Percentiles rank a stretch among this genome's conserved stretches.
Conservation (phyloP, 2,329 filamentous ascomycete genomes). For the Hypoxylon sp. region DNA sequence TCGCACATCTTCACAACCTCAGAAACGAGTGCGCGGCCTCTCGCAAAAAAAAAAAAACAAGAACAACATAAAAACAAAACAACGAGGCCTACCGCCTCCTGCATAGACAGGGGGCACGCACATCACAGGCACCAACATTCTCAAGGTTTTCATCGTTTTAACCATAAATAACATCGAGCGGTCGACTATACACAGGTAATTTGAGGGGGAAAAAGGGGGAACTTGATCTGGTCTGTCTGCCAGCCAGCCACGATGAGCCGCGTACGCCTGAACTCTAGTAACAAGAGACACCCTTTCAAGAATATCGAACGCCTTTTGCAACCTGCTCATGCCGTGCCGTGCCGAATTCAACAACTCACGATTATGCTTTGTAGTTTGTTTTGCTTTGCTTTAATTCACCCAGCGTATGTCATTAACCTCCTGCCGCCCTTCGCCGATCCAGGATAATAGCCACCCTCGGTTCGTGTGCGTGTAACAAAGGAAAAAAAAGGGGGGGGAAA, state of each 20-base stretch:
- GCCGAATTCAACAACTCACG: slow-evolving; percentile 21
- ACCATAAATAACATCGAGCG: not conserved
- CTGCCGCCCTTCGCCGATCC: slow-evolving; percentile 1
- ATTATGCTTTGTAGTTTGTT: slow-evolving; percentile 1
- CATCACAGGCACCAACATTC: not conserved
- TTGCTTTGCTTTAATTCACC: not conserved
- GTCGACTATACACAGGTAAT: slow-evolving; percentile 25
- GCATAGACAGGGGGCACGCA: not conserved
- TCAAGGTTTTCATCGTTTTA: not conserved
- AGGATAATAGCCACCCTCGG: not conserved
- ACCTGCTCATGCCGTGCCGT: slow-evolving; percentile 21
- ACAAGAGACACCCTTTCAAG: slow-evolving; percentile 1
- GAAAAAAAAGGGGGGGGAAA: not conserved
- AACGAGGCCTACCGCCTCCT: not conserved
- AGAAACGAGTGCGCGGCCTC: not conserved
- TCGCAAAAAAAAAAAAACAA: not conserved
- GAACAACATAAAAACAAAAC: not conserved
- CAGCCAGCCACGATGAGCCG: slow-evolving; percentile 14
- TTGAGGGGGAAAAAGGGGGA: not conserved
- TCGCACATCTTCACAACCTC: not conserved
- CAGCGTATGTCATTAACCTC: slow-evolving; percentile 1
- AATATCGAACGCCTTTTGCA: slow-evolving; percentile 32
- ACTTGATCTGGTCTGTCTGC: not conserved
- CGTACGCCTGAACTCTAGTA: slow-evolving; percentile 28
- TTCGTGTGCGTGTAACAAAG: not conserved